Conservation (phyloP, 2,329 filamentous ascomycete genomes). For the Curvularia lunata region DNA sequence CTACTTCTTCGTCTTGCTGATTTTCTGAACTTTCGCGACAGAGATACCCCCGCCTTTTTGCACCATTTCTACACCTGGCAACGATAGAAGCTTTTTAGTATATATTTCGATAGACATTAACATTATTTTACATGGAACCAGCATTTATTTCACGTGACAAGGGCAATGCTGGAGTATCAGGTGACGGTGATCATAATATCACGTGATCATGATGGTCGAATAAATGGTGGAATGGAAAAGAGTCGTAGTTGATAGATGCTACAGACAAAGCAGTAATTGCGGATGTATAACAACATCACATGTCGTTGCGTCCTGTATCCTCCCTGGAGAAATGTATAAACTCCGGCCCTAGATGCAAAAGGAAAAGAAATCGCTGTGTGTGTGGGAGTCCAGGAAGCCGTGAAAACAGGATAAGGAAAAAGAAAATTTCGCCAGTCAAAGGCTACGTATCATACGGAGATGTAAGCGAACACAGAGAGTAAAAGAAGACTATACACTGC, state of each 20-base stretch:
- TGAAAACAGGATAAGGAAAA: neutral
- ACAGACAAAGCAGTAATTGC: neutral
- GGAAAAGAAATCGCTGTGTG: conserved; percentile 3
- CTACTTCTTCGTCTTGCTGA: neutral
- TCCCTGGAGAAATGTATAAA: neutral
- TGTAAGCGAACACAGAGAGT: neutral
- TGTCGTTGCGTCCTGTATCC: neutral
- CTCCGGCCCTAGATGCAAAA: conserved; percentile 14
- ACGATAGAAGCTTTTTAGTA: neutral
- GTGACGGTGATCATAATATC: no score
- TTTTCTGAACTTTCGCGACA: neutral
- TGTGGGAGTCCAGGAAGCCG: neutral
- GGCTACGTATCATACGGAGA: neutral
- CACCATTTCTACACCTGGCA: neutral
- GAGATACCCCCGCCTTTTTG: neutral
- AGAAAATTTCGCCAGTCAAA: conserved; percentile 15
- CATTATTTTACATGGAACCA: neutral
- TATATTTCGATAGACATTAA: no score
- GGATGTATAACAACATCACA: neutral
- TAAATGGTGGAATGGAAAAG: neutral
- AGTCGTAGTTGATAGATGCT: neutral
- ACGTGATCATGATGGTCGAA: neutral
- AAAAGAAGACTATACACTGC: conserved; percentile 49
- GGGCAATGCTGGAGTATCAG: no score
- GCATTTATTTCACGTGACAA: neutral